Percentiles rank a stretch among this genome's conserved stretches.
Evolutionary conservation across 116 monocot species (phyloP).

Genomic region (Iris pallida): DNA sequence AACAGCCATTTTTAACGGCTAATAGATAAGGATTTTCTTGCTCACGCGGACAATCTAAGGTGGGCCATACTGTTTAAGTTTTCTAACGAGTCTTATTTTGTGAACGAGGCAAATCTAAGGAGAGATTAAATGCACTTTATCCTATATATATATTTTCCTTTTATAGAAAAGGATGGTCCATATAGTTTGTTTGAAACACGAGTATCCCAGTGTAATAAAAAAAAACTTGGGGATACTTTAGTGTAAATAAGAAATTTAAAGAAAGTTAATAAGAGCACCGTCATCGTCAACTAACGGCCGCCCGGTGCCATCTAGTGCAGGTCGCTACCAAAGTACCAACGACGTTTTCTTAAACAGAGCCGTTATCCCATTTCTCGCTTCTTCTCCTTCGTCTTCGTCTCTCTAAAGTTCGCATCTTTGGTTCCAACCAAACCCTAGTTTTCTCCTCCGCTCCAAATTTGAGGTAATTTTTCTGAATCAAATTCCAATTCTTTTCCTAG

Average conservation of each 20-base stretch:
- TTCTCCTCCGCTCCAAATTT: not conserved
- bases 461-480: slow-evolving; percentile 6
- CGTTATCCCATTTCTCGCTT: not conserved
- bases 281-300: slow-evolving; percentile 11
- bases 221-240: no score
- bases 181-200: no score
- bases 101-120: no score
- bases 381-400: not conserved
- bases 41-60: no score
- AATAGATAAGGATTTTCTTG: no score
- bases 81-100: no score
- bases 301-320: slow-evolving; percentile 8
- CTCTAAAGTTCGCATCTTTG: not conserved
- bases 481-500: slow-evolving; percentile 1
- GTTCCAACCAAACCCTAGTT: slow-evolving; percentile 3
- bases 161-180: no score
- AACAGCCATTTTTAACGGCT: no score
- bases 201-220: no score
- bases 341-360: not conserved
- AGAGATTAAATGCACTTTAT: no score
- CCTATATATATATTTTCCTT: no score
- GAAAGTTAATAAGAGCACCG: not conserved
- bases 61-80: no score
- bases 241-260: not conserved
- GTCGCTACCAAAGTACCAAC: not conserved